Evolutionary conservation across 495 filamentous ascomycete species (phyloP).

Genomic region (Glarea lozoyensis): DNA sequence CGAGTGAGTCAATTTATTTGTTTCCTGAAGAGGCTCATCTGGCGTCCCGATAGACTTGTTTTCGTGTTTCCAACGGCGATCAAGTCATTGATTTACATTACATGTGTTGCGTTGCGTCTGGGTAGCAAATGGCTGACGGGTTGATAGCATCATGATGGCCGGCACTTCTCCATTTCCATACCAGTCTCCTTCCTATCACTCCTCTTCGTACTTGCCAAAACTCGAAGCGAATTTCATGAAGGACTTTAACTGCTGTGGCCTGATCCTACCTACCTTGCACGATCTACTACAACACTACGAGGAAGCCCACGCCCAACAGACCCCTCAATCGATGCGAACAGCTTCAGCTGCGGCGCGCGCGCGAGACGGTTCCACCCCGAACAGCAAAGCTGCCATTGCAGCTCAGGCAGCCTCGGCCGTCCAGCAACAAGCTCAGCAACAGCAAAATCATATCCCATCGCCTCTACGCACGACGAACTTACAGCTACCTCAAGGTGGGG

Average conservation of each 20-base stretch:
- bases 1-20: constrained; percentile 63
- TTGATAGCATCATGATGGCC: constrained; percentile 83
- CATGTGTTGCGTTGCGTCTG: too few relatives aligned
- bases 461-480: constrained; percentile 28
- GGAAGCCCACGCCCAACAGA: constrained; percentile 72
- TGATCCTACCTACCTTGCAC: constrained; percentile 80
- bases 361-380: constrained; percentile 26
- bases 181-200: constrained; percentile 92
- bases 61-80: too few relatives aligned
- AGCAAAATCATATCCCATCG: constrained; percentile 26
- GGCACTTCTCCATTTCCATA: constrained; percentile 88
- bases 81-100: neutral
- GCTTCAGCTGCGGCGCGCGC: constrained; percentile 22
- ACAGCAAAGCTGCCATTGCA: constrained; percentile 49
- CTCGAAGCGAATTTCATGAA: constrained; percentile 95
- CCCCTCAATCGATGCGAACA: constrained; percentile 32
- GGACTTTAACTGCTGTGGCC: constrained; percentile 89
- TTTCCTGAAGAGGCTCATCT: too few relatives aligned
- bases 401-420: constrained; percentile 36
- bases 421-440: constrained; percentile 46
- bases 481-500: constrained; percentile 35
- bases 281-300: constrained; percentile 96
- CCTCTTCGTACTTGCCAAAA: constrained; percentile 94
- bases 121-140: constrained; percentile 16
- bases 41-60: too few relatives aligned